phyloP scores from a whole-genome alignment of 805 yeast species.

The Nakazawaea peltata region DNA sequence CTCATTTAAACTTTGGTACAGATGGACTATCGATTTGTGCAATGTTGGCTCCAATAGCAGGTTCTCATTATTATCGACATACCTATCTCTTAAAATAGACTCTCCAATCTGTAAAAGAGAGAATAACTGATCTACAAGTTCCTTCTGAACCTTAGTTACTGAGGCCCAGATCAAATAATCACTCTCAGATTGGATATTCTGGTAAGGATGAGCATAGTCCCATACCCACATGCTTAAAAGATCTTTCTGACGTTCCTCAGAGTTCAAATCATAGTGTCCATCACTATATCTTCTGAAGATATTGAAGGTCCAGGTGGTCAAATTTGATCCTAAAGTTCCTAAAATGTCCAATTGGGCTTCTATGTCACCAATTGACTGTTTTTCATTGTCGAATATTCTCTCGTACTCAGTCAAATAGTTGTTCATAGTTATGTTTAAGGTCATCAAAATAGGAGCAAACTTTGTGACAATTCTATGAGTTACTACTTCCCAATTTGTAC shows the following conservation, averaged over 20 bases:
- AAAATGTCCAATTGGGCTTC: not conserved
- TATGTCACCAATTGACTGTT: not conserved
- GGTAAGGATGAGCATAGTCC: conserved; percentile 39
- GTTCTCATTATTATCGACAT: conserved; percentile 10
- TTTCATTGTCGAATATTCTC: not conserved
- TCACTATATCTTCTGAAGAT: conserved; percentile 36
- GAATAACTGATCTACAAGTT: conserved; percentile 28
- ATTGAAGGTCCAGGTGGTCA: conserved; percentile 33
- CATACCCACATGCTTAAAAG: conserved; percentile 30
- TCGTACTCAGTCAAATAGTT: conserved; percentile 10
- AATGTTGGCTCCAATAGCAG: conserved; percentile 12
- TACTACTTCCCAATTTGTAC: conserved; percentile 50
- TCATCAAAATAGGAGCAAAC: conserved; percentile 41
- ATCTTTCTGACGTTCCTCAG: conserved; percentile 12
- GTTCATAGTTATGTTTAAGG: conserved; percentile 30
- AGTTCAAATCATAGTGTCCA: conserved; percentile 12
- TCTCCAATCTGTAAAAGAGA: conserved; percentile 25
- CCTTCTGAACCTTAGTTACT: conserved; percentile 28
- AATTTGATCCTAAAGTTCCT: conserved; percentile 19
- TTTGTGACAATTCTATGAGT: conserved; percentile 41
- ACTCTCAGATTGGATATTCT: conserved; percentile 26
- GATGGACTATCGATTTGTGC: conserved; percentile 10
- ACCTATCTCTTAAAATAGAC: conserved; percentile 16
- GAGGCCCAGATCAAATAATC: conserved; percentile 47
- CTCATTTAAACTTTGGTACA: conserved; percentile 6